Conservation (phyloP, 805 yeast species). For the Suhomyces prunicola region DNA sequence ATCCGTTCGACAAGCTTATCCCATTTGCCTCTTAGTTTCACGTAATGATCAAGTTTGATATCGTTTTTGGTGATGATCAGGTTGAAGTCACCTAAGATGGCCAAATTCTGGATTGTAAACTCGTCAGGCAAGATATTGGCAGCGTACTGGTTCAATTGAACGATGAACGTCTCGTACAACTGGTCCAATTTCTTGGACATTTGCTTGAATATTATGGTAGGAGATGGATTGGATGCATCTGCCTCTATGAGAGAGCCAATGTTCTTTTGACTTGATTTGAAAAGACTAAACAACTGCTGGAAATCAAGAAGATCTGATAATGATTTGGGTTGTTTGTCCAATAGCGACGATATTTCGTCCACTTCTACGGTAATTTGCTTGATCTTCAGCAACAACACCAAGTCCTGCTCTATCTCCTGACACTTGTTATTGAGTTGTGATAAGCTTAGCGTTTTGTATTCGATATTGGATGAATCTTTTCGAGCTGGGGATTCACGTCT, state of each 20-base stretch:
- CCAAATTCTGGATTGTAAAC: constrained; percentile 6
- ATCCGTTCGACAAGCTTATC: constrained; percentile 12
- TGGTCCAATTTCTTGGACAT: constrained; percentile 4
- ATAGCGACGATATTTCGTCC: constrained; percentile 4
- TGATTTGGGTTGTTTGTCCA: constrained; percentile 7
- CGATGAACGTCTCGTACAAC: constrained; percentile 5
- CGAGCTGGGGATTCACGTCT: neutral
- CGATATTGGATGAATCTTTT: neutral
- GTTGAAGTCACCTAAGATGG: constrained; percentile 11
- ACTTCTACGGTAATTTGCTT: neutral
- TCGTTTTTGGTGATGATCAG: constrained; percentile 7
- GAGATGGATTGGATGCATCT: neutral
- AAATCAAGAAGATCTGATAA: constrained; percentile 12
- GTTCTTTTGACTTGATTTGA: constrained; percentile 2
- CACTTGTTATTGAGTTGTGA: constrained; percentile 7
- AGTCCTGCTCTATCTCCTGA: constrained; percentile 2
- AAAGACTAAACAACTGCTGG: constrained; percentile 10
- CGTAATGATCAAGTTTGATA: constrained; percentile 6
- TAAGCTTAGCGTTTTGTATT: constrained; percentile 2
- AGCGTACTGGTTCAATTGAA: constrained; percentile 15
- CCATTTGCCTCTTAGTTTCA: constrained; percentile 9
- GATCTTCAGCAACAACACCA: neutral
- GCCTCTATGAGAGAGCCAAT: neutral
- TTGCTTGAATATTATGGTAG: constrained; percentile 4
- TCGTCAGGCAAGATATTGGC: constrained; percentile 20